These are phyloP conservation scores for Cryptococcus amylolentus DNA, from an alignment of 1,284 basidiomycete species.

Conservation along the genomic window DNA sequence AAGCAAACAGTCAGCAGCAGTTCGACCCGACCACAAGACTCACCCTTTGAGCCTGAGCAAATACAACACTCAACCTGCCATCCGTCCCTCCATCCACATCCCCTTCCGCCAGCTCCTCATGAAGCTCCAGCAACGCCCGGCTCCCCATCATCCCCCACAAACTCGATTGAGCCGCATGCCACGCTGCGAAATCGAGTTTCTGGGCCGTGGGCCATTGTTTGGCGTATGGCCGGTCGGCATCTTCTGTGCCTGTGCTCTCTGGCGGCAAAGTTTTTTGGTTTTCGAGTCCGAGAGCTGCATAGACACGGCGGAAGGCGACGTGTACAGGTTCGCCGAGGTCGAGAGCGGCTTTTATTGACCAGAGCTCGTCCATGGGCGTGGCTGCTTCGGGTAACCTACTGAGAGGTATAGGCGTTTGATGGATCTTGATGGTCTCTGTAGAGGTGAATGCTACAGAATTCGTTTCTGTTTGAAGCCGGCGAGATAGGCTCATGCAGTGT, in stretches of 20 bases:
- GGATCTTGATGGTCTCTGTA: slow-evolving; percentile 18
- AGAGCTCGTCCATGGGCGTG: slow-evolving; percentile 43
- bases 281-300: slow-evolving; percentile 25
- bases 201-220: slow-evolving; percentile 17
- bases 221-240: slow-evolving; percentile 7
- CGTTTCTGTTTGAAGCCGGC: slow-evolving; percentile 26
- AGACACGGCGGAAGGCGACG: slow-evolving; percentile 37
- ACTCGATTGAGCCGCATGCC: slow-evolving; percentile 38
- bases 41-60: slow-evolving; percentile 31
- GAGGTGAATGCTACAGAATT: slow-evolving; percentile 9
- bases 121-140: slow-evolving; percentile 29
- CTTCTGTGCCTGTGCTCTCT: not conserved
- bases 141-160: slow-evolving; percentile 22
- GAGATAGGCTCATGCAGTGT: slow-evolving; percentile 36
- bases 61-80: slow-evolving; percentile 22
- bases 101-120: slow-evolving; percentile 33
- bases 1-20: slow-evolving; percentile 5
- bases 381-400: slow-evolving; percentile 21
- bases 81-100: slow-evolving; percentile 11
- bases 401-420: slow-evolving; percentile 16
- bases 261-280: slow-evolving; percentile 2
- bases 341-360: slow-evolving; percentile 40
- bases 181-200: slow-evolving; percentile 27
- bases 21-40: slow-evolving; percentile 9
- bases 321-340: slow-evolving; percentile 46